Conservation (phyloP, 306 rosid genomes). For the Begonia fuchsioides region DNA sequence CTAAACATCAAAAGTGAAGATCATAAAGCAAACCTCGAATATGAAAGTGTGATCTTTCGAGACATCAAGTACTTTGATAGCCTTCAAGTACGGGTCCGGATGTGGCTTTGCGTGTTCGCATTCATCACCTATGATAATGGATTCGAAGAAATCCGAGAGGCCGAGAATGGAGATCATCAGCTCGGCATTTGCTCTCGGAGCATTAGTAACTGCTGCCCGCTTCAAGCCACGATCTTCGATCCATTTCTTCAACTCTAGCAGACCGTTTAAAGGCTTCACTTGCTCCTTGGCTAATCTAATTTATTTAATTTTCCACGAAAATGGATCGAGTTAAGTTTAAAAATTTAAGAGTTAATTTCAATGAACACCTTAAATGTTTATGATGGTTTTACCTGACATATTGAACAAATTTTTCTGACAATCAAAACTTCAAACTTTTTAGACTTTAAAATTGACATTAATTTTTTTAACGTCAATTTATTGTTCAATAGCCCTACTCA, state of each 20-base stretch:
- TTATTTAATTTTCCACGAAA: neutral
- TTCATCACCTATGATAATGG: constrained; percentile 58
- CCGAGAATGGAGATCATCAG: constrained; percentile 18
- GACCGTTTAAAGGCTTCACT: constrained; percentile 19
- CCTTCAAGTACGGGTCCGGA: constrained; percentile 88
- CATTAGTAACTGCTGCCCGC: constrained; percentile 31
- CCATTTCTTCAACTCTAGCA: constrained; percentile 20
- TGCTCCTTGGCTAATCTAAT: constrained; percentile 21
- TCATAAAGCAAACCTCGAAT: constrained; percentile 58
- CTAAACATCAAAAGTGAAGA: neutral
- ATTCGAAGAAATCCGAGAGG: constrained; percentile 20
- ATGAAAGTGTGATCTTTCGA: constrained; percentile 77
- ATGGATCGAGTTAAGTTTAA: neutral
- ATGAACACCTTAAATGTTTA: no score
- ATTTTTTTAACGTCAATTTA: no score
- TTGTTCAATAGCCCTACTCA: no score
- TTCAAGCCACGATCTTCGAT: constrained; percentile 21
- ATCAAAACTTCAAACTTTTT: no score
- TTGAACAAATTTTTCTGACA: no score
- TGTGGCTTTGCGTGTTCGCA: constrained; percentile 85
- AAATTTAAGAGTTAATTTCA: no score
- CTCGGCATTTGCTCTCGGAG: constrained; percentile 26
- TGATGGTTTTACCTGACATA: no score
- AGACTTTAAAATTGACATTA: no score
- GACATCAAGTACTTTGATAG: constrained; percentile 60